Evolutionary conservation across 164 flowering plant species (phyloP).

Genomic region (Annona squamosa): DNA sequence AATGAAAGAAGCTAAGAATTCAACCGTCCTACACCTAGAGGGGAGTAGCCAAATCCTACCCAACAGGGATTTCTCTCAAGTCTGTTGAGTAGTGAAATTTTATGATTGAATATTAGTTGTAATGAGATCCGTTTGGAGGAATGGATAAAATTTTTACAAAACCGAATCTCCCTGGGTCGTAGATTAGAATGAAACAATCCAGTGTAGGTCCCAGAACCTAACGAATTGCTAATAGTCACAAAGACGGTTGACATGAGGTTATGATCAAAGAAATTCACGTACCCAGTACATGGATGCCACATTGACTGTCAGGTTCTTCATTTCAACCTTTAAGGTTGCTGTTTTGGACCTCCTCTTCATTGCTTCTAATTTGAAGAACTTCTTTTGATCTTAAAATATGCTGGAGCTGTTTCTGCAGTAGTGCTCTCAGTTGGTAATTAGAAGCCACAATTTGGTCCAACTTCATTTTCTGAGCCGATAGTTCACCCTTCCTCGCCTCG

Average conservation of each 20-base stretch:
- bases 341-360: not conserved
- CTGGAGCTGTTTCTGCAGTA: slow-evolving; percentile 37
- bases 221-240: not conserved
- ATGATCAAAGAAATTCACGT: not conserved
- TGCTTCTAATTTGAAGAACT: not conserved
- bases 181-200: no score
- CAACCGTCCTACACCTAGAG: no score
- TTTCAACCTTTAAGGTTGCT: not conserved
- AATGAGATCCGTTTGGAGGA: no score
- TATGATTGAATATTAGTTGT: no score
- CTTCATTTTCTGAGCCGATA: slow-evolving; percentile 29
- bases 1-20: no score
- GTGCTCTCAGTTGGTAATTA: slow-evolving; percentile 30
- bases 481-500: slow-evolving; percentile 35
- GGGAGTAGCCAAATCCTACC: no score
- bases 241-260: not conserved
- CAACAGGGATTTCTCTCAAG: no score
- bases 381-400: slow-evolving; percentile 17
- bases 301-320: not conserved
- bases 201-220: no score
- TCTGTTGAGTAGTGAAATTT: no score
- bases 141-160: no score
- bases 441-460: slow-evolving; percentile 36
- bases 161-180: no score
- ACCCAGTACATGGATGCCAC: not conserved